A percentile compares a stretch with the other conserved stretches of the same genome.
Evolutionary conservation across 2,329 filamentous ascomycete species (phyloP).

Genomic region (Dothideomycetidae sp.): DNA sequence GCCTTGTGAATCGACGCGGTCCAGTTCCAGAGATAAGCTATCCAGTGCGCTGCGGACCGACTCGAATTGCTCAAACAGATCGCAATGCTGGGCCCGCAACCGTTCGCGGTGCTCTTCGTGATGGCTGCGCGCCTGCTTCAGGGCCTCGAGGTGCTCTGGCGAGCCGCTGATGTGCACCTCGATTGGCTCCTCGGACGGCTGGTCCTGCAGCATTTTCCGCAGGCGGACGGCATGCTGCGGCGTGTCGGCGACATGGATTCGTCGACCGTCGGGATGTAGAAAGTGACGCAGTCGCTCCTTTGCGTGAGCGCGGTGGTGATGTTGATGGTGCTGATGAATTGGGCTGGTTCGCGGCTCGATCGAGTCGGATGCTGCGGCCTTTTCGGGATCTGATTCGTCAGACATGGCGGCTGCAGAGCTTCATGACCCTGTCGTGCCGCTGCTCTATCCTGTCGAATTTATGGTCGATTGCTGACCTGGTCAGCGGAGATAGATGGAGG

Average conservation of each 20-base stretch:
- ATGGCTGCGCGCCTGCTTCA: conserved; percentile 38
- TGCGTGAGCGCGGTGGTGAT: conserved; percentile 7
- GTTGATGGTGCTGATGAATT: neutral
- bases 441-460: too few relatives aligned
- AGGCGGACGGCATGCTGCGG: conserved; percentile 42
- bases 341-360: too few relatives aligned
- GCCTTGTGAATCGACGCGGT: conserved; percentile 39
- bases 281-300: conserved; percentile 38
- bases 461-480: too few relatives aligned
- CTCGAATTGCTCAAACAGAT: conserved; percentile 43
- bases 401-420: too few relatives aligned
- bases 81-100: conserved; percentile 36
- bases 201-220: conserved; percentile 29
- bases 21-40: conserved; percentile 38
- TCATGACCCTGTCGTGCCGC: too few relatives aligned
- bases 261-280: conserved; percentile 40
- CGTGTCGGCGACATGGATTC: conserved; percentile 40
- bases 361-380: neutral
- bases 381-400: neutral
- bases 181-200: conserved; percentile 27
- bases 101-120: conserved; percentile 35
- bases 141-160: conserved; percentile 34
- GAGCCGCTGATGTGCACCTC: conserved; percentile 47
- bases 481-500: too few relatives aligned
- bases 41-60: conserved; percentile 40